Base-by-base conservation (phyloP, 805 yeast genomes). In the Candida parachauliodes region DNA sequence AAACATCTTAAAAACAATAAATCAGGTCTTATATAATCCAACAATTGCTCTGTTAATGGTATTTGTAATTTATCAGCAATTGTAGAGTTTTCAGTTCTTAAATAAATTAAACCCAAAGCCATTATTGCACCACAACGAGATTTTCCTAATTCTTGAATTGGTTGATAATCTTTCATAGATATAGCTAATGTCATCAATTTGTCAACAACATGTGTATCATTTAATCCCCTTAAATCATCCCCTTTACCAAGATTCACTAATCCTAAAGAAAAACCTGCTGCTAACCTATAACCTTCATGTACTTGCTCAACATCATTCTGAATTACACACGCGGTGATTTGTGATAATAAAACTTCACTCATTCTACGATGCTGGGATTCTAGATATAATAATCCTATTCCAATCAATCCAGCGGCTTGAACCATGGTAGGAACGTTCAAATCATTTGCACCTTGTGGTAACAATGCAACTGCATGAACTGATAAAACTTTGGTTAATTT, bases 391-490 rank as follows among this genome's bases (percentile, higher is more conserved):
- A 94, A 64, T 0, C 98, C 99, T 39, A 93, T 77, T 0, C 98
- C 96, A 34, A 93, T 65, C 20, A 91, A 57, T 0, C 97, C 98
- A 0, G 97, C 96, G 0, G 95, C 79, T 56, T 93, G 98, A 6
- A 91, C 95, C 8, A 79, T 72, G 1, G 79, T 64, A 2, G 86
- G 77, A 6, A 94, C 95, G 56, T 91, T 87, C 50, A 93, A 69
- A 55, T 88, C 95, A 31, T 83, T 83, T 0, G 97, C 88, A 0
- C 97, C 97, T 9, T 77, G 77, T 0, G 99, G 99, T 19, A 94
- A 65, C 23, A 93, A 62, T 0, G 97, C 96, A 10, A 84, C 88
- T 10, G 93, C 86, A 58, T 93, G 98, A 12, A 93, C 96, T 5
- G 95, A 83, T 28, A 93, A 64, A 0, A 93, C 96, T 52, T 88